Conservation (phyloP, 2,329 filamentous ascomycete species). For the Tolypocladium guangdongense region DNA sequence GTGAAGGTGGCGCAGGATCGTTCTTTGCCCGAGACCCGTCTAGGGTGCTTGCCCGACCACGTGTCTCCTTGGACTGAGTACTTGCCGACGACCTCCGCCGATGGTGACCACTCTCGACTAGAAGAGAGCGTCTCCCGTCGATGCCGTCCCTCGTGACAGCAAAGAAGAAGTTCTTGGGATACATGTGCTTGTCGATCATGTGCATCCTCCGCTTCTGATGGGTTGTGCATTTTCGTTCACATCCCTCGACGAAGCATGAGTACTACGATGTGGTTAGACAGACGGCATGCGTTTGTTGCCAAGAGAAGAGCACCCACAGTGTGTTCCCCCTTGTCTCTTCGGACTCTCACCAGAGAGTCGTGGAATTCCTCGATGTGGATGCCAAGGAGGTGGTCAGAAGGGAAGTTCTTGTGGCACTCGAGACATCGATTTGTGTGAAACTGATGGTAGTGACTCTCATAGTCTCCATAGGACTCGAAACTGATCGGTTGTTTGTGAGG, state of each 20-base stretch:
- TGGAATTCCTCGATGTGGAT: conserved; percentile 89
- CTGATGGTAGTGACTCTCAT: conserved; percentile 77
- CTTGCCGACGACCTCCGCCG: conserved; percentile 36
- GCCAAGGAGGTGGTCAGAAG: conserved; percentile 66
- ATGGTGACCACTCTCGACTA: conserved; percentile 46
- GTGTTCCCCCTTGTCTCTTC: conserved; percentile 71
- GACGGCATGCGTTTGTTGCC: neutral
- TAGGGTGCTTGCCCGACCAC: conserved; percentile 21
- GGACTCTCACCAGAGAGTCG: conserved; percentile 64
- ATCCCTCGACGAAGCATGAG: conserved; percentile 81
- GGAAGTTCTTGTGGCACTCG: conserved; percentile 80
- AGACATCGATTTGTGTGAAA: conserved; percentile 75
- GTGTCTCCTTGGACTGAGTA: conserved; percentile 20
- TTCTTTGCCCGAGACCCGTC: conserved; percentile 11
- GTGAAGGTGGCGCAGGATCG: conserved; percentile 8
- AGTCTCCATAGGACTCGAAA: conserved; percentile 68
- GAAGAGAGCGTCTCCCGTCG: conserved; percentile 69
- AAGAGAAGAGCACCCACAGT: conserved; percentile 46
- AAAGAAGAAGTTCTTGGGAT: conserved; percentile 82
- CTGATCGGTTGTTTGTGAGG: conserved; percentile 60
- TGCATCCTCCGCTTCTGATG: conserved; percentile 78
- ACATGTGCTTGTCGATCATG: conserved; percentile 89
- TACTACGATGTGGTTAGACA: conserved; percentile 39
- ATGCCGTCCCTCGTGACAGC: conserved; percentile 81
- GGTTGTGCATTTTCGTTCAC: conserved; percentile 73